These are phyloP conservation scores for Lepiota brunneoincarnata DNA, from an alignment of 768 basidiomycete genomes.

Conservation along the genomic window DNA sequence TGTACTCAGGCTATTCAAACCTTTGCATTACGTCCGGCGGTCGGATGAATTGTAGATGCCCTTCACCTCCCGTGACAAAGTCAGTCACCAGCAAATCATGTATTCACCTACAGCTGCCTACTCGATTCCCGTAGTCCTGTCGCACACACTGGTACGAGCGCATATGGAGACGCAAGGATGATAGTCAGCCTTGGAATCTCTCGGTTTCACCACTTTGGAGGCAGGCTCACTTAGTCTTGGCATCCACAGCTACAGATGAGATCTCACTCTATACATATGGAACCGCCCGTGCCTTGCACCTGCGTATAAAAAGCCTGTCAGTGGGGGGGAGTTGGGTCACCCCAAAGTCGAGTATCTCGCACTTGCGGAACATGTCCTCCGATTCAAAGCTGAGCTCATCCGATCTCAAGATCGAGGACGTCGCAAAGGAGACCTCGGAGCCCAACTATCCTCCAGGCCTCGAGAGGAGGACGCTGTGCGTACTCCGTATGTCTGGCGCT, in stretches of 20 bases:
- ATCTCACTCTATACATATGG: background rate
- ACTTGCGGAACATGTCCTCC: slow-evolving; percentile 14
- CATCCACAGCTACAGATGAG: background rate
- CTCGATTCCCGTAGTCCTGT: too few species aligned
- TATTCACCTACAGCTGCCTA: too few species aligned
- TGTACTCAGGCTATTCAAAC: too few species aligned
- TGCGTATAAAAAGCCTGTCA: background rate
- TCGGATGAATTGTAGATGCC: too few species aligned
- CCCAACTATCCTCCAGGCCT: slow-evolving; percentile 17
- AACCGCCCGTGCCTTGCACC: background rate
- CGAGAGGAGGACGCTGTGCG: slow-evolving; percentile 21
- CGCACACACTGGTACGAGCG: too few species aligned
- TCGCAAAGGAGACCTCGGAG: slow-evolving; percentile 14
- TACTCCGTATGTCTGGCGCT: background rate
- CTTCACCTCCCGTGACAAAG: too few species aligned
- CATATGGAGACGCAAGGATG: too few species aligned
- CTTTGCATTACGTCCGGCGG: too few species aligned
- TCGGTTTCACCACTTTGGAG: too few species aligned
- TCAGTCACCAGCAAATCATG: too few species aligned
- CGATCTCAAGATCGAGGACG: slow-evolving; percentile 20
- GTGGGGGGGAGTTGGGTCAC: background rate
- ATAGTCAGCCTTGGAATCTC: too few species aligned
- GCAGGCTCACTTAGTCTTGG: background rate
- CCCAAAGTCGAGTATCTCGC: background rate
- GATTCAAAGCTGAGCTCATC: slow-evolving; percentile 20